These are phyloP conservation scores for Fabrea salina DNA, from an alignment of 169 alveolate species.

Conservation along the genomic window DNA sequence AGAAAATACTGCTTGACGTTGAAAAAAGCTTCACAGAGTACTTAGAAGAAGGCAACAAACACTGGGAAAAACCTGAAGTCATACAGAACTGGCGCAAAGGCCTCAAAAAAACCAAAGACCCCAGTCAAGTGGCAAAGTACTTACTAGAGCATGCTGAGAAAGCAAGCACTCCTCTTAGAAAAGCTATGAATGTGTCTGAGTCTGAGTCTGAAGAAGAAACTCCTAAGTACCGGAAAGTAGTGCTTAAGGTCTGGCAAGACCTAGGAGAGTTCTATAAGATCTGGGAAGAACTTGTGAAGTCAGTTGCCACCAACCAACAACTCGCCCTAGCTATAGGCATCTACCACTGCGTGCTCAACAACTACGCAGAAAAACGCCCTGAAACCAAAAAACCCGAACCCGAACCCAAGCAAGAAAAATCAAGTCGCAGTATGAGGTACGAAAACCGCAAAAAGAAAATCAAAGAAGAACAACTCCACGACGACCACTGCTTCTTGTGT, in stretches of 20 bases:
- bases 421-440: not conserved
- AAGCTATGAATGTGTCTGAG: not conserved
- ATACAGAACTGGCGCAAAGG: not conserved
- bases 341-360: not conserved
- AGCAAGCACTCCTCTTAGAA: not conserved
- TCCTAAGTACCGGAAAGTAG: slow-evolving; percentile 1
- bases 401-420: not conserved
- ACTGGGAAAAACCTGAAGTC: not conserved
- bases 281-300: not conserved
- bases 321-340: not conserved
- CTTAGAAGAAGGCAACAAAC: not conserved
- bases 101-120: not conserved
- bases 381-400: not conserved
- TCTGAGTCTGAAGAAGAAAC: not conserved
- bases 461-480: not conserved
- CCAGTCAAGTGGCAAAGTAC: not conserved
- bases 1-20: not conserved
- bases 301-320: not conserved
- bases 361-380: not conserved
- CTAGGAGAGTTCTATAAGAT: not conserved
- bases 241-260: slow-evolving; percentile 3
- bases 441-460: not conserved
- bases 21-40: slow-evolving; percentile 16
- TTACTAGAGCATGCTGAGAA: not conserved
- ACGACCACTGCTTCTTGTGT: slow-evolving; percentile 11